phyloP scores from a whole-genome alignment of 192 early-diverging fungal genomes.

The Spizellomyces punctatus region DNA sequence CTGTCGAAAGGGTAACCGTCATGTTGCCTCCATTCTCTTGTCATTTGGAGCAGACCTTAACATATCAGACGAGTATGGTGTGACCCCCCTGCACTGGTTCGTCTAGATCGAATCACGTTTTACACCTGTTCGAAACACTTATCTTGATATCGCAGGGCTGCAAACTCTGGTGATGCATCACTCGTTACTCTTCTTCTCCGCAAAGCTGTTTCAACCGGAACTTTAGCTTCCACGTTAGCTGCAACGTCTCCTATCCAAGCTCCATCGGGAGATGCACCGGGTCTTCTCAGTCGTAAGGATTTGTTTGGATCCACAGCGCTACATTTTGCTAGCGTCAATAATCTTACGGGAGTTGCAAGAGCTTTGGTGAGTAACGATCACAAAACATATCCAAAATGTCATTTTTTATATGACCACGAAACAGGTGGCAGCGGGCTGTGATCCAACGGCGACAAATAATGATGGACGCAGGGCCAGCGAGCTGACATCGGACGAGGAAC shows the following conservation, averaged over 20 bases:
- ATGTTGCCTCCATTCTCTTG: slow-evolving; percentile 11
- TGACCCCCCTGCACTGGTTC: slow-evolving; percentile 25
- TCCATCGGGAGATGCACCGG: background rate
- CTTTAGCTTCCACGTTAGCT: background rate
- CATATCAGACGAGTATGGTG: slow-evolving; percentile 24
- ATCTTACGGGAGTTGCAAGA: slow-evolving; percentile 3
- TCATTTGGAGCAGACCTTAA: slow-evolving; percentile 23
- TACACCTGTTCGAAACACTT: background rate
- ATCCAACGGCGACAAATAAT: slow-evolving; percentile 22
- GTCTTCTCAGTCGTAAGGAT: slow-evolving; percentile 10
- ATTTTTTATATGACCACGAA: background rate
- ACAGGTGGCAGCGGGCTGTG: slow-evolving; percentile 20
- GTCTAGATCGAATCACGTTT: background rate
- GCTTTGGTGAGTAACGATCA: slow-evolving; percentile 15
- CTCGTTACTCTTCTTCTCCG: slow-evolving; percentile 18
- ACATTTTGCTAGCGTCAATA: slow-evolving; percentile 29
- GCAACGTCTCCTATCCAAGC: background rate
- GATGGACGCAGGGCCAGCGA: slow-evolving; percentile 21
- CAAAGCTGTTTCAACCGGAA: background rate
- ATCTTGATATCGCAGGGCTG: slow-evolving; percentile 9
- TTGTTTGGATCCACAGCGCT: slow-evolving; percentile 24
- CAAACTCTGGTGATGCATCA: slow-evolving; percentile 10
- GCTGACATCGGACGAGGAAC: slow-evolving; percentile 16
- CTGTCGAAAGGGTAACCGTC: slow-evolving; percentile 20
- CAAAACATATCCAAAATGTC: background rate